Conservation (phyloP, 2,329 filamentous ascomycete genomes). For the Biscogniauxia mediterranea region DNA sequence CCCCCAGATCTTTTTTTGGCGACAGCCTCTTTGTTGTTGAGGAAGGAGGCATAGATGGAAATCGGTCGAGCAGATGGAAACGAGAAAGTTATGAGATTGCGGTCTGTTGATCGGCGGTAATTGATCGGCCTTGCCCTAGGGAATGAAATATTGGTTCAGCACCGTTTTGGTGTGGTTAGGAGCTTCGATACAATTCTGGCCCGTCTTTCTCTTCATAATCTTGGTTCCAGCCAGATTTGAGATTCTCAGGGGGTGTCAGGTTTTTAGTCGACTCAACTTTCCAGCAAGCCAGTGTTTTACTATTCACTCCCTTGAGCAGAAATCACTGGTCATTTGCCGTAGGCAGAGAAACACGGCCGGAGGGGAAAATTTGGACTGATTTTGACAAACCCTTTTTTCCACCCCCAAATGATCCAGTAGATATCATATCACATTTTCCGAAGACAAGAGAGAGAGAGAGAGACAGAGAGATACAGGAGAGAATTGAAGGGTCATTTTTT, state of each 20-base stretch:
- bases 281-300: background rate
- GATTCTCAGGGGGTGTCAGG: slow-evolving; percentile 11
- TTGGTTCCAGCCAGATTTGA: slow-evolving; percentile 25
- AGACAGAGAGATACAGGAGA: slow-evolving; percentile 5
- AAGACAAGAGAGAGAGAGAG: slow-evolving; percentile 18
- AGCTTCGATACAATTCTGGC: slow-evolving; percentile 17
- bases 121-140: slow-evolving; percentile 1
- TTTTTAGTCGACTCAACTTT: slow-evolving; percentile 11
- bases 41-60: slow-evolving; percentile 7
- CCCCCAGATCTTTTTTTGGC: slow-evolving; percentile 20
- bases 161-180: slow-evolving; percentile 10
- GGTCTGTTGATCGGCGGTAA: slow-evolving; percentile 1
- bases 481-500: slow-evolving; percentile 1
- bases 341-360: slow-evolving; percentile 3
- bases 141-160: slow-evolving; percentile 15
- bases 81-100: slow-evolving; percentile 13
- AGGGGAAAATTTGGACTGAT: slow-evolving; percentile 16
- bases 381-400: slow-evolving; percentile 13
- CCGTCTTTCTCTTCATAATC: slow-evolving; percentile 12
- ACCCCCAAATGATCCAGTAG: slow-evolving; percentile 23
- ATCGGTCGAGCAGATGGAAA: slow-evolving; percentile 6
- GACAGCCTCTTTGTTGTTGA: slow-evolving; percentile 16
- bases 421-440: slow-evolving; percentile 21
- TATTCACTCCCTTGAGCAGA: slow-evolving; percentile 12
- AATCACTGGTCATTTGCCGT: slow-evolving; percentile 17